Evolutionary conservation across 768 basidiomycete species (phyloP), one percentile per base, ranked within the genome.

Genomic region (Rhizopogon rudus): DNA sequence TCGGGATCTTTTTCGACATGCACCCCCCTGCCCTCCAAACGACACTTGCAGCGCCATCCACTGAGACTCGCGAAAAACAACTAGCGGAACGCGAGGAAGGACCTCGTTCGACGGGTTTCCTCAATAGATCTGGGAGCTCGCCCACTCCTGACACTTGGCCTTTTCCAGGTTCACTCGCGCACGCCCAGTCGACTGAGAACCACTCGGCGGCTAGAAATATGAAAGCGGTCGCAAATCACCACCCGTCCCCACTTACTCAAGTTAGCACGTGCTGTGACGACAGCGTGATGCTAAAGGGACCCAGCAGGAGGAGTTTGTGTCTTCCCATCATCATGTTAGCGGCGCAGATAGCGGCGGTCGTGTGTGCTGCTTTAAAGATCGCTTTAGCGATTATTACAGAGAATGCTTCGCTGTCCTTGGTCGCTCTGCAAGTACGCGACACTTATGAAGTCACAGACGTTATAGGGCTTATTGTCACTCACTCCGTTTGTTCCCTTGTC

Each of bases 81-180:
- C 4, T 0, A 10, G 17, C 45, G 42, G 39, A 20, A 25, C 31
- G 13, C 14, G 45, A 35, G 6, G 14, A 25, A 17, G 20, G 45
- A 16, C n/a, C 8, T n/a, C 42, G 3, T 9, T 37, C 22, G 40
- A 52, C 17, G 51, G 50, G 6, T 43, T 54, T 13, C 42, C 54
- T 37, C n/a, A 57, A 52, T 44, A 48, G 43, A 28, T 51, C 53
- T 3, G 52, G 55, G 6, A 60, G 69, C 22, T 69, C 70, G 37
- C 66, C 68, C 28, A 70, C 68, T 16, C 59, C 54, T 17, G 67
- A 53, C 20, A 70, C 68, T 1, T 71, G 68, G 68, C 68, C 68
- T 20, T 69, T 69, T 50, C 68, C 68, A 8, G 68, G 61, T 49
- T 65, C 66, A 16, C 66, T 70, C 7, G 60, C 61, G 17, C 45